Percentiles rank a stretch among this genome's conserved stretches.
Conservation (phyloP, 768 basidiomycete genomes). For the Sarcomyxa edulis region DNA sequence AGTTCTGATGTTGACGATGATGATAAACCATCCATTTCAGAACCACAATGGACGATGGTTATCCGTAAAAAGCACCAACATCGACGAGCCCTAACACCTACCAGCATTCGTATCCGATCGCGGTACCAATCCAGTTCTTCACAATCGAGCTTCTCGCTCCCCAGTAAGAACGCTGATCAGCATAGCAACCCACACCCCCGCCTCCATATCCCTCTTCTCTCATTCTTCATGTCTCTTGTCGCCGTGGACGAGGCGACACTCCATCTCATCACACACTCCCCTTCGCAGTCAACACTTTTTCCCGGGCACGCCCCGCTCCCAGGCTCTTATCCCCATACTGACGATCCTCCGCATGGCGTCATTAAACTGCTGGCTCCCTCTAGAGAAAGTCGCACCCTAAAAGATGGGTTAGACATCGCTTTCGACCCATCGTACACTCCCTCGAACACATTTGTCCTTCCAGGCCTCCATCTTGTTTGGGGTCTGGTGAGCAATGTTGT, state of each 20-base stretch:
- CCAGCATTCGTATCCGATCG: too few species aligned
- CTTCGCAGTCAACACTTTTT: conserved; percentile 26
- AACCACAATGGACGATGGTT: too few species aligned
- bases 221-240: conserved; percentile 29
- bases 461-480: conserved; percentile 4
- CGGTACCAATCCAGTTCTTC: too few species aligned
- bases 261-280: conserved; percentile 27
- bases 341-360: conserved; percentile 4
- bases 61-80: not conserved
- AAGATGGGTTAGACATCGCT: conserved; percentile 7
- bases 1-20: too few species aligned
- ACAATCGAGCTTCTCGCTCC: too few species aligned
- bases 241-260: conserved; percentile 31
- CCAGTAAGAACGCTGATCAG: too few species aligned
- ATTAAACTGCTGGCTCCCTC: conserved; percentile 6
- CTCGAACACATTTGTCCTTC: conserved; percentile 1
- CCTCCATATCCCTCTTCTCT: conserved; percentile 30
- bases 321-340: conserved; percentile 1
- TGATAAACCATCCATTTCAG: too few species aligned
- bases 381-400: conserved; percentile 2
- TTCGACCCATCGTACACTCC: conserved; percentile 4
- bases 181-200: conserved; percentile 20
- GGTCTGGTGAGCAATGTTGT: conserved; percentile 4
- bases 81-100: not conserved
- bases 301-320: conserved; percentile 12